Evolutionary conservation across 2,329 filamentous ascomycete species (phyloP).

Genomic region (Alternaria panax): DNA sequence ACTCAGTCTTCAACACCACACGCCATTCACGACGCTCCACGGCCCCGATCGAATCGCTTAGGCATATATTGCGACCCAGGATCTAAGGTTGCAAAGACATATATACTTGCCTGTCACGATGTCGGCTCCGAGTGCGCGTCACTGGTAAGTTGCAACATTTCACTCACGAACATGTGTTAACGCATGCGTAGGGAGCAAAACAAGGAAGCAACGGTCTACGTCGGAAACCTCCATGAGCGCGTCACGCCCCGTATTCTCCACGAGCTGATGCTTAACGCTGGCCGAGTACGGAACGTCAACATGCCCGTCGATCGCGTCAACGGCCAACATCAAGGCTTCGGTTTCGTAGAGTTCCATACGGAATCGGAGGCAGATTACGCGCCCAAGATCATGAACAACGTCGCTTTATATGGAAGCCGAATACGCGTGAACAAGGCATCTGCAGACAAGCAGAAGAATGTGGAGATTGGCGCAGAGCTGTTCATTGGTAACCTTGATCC

Average conservation of each 20-base stretch:
- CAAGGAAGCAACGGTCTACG: conserved; percentile 97
- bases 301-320: conserved; percentile 98
- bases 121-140: conserved; percentile 68
- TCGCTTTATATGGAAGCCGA: conserved; percentile 90
- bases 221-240: conserved; percentile 98
- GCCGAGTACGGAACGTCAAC: conserved; percentile 97
- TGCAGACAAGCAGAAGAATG: conserved; percentile 91
- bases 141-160: conserved; percentile 66
- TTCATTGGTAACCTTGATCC: conserved; percentile 96
- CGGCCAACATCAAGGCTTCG: conserved; percentile 95
- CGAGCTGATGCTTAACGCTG: conserved; percentile 98
- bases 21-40: conserved; percentile 6
- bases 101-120: conserved; percentile 54
- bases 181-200: conserved; percentile 72
- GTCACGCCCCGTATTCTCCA: conserved; percentile 89
- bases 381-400: conserved; percentile 93
- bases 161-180: conserved; percentile 21
- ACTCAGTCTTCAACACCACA: conserved; percentile 6
- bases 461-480: conserved; percentile 94
- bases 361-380: conserved; percentile 97
- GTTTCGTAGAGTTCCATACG: conserved; percentile 97
- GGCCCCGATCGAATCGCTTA: not conserved
- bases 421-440: conserved; percentile 94
- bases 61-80: conserved; percentile 2
- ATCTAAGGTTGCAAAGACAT: not conserved